phyloP scores from a whole-genome alignment of 768 basidiomycete genomes.

The Sarcodon sp. region DNA sequence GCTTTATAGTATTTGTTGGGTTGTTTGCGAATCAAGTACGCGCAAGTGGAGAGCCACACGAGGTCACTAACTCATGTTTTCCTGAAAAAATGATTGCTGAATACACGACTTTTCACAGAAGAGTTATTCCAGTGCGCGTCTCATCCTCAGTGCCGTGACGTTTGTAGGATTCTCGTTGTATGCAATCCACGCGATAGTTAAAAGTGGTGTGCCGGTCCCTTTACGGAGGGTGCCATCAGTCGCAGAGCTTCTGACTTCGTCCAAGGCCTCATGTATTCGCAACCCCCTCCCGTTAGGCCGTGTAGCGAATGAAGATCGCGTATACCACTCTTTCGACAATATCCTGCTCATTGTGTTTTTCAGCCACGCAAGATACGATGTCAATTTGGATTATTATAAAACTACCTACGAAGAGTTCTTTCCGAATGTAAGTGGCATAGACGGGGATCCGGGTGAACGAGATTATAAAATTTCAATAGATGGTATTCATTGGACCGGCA shows the following conservation, averaged over 20 bases:
- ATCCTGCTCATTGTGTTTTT: slow-evolving; percentile 36
- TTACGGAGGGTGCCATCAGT: neutral
- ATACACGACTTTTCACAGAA: neutral
- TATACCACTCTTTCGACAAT: slow-evolving; percentile 25
- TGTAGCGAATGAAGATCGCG: slow-evolving; percentile 5
- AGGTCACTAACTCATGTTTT: slow-evolving; percentile 1
- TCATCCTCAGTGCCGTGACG: neutral
- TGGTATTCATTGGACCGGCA: slow-evolving; percentile 34
- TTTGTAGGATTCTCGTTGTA: slow-evolving; percentile 1
- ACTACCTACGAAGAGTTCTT: slow-evolving; percentile 35
- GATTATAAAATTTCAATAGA: slow-evolving; percentile 15
- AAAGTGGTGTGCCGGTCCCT: slow-evolving; percentile 1
- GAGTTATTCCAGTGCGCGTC: neutral
- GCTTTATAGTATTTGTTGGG: slow-evolving; percentile 10
- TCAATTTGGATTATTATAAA: slow-evolving; percentile 31
- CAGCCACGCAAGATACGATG: slow-evolving; percentile 33
- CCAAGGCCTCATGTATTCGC: slow-evolving; percentile 9
- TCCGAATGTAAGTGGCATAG: slow-evolving; percentile 26
- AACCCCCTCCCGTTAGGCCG: slow-evolving; percentile 10
- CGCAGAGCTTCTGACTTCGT: slow-evolving; percentile 1
- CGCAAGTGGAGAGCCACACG: neutral
- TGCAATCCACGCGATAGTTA: neutral
- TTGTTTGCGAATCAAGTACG: slow-evolving; percentile 6
- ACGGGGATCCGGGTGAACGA: neutral
- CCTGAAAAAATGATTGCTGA: neutral